Evolutionary conservation across 2,329 filamentous ascomycete species (phyloP), one percentile per base, ranked within the genome.

Genomic region (Phialophora expanda): DNA sequence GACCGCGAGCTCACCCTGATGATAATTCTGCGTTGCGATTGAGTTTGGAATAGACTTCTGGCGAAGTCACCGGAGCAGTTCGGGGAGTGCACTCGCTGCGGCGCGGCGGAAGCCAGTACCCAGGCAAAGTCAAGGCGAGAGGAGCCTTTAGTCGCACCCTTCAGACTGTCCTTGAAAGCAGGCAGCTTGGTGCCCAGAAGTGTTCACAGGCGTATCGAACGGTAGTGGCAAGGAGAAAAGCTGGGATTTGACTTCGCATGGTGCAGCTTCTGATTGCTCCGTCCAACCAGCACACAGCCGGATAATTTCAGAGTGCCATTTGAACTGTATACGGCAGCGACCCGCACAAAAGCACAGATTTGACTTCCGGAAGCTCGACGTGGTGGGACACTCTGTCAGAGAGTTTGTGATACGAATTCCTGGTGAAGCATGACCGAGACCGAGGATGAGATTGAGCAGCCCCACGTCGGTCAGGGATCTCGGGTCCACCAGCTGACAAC

Each of bases 11-110:
- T 61, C 32, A 41, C 46, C 14, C 30, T 61, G 44, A 34, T 22
- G 12, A 26, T 22, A n/a, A 34, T 17, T 53, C 34, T 61, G 58
- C 58, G 58, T 61, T 44, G 48, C 28, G 58, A 34, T 53, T 61
- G 46, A 53, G 48, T 51, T 61, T 53, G 14, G 51, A 51, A 26
- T 61, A 41, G 46, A 41, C 48, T 61, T 61, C 58, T 50, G 48
- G 48, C n/a, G 51, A 51, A 51, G 46, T 34, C n/a, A 61, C 58
- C 24, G 58, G 46, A 51, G 58, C 46, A 51, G n/a, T n/a, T 51
- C 32, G 26, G 58, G 32, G 46, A 30, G 34, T 30, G 32, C n/a
- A 22, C 20, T 32, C 14, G 34, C 4, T 22, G 55, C n/a, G 26
- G 58, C 12, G 58, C 58, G 48, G 48, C 12, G 58, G 48, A 51